Evolutionary conservation across 495 filamentous ascomycete species (phyloP), one percentile per base, ranked within the genome.

Genomic region (Aspergillus incahuasiensis): DNA sequence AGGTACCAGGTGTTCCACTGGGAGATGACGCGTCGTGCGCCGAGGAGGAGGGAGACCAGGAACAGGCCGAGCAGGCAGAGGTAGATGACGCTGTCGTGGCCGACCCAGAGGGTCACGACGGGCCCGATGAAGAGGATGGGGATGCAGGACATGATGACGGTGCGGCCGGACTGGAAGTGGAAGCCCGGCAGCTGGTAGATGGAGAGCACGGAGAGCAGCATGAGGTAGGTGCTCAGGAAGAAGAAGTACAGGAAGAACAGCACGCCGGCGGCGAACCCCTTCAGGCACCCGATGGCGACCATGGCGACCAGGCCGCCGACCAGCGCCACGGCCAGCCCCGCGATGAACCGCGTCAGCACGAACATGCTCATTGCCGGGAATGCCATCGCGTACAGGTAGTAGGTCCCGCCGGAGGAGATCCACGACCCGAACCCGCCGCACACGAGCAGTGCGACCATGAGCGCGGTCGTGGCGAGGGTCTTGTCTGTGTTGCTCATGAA

Each of bases 291-390:
- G 13, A 60, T 55, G 1, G 22, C 48, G 11, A 60, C 56, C 20
- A 60, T 40, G 1, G 58, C 40, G 24, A 60, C 48, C 22, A 60
- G 39, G 1, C 53, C 58, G 15, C 46, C 58, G 9, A 60, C 52
- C 0, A 60, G 13, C 1, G 58, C 48, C 1, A 60, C 48, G 0
- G 53, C 52, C 5, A 56, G 25, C 6, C 58, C 58, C 9, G 58
- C 58, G 16, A 60, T 52, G 12, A 60, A 60, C 4, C 58, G 52
- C n/a, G 58, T 60, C 47, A 60, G 46, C 11, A 60, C 53, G 21
- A 60, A 60, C 58, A 60, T 60, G 24, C 58, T 52, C 58, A 60
- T 60, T 0, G 58, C 58, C 0, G 58, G 58, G 35, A 60, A 60
- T 0, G 53, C 58, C 58, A 60, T 60, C 8, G 58, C 58, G 41